Base-by-base conservation (phyloP, 1,139 yeast genomes). In the Casaregolazyma lundiana region DNA sequence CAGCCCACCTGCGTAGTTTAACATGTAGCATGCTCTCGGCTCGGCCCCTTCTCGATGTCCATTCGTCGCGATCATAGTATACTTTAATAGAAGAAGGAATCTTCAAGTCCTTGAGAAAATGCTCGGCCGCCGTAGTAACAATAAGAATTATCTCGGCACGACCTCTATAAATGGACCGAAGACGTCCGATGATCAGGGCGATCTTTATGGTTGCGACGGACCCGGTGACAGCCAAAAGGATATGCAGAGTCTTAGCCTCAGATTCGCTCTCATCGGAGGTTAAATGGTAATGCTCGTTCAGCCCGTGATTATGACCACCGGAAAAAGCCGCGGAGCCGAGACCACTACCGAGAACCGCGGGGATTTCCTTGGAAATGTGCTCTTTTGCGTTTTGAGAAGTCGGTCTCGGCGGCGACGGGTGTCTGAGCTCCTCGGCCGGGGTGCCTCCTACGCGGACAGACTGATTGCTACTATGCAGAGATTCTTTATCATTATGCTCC, bases 191-290 rank as follows among this genome's bases (percentile, higher is more conserved):
- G 20, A 59, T 59, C 9, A 51, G 47, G 2, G 54, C 53, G 29
- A 92, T 84, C 62, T 92, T 92, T 50, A 90, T 88, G 2, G 97
- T 87, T 4, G 98, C 98, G 4, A 92, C 97, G 1, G 96, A 85
- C 0, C 98, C 99, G 1, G 97, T 88, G 30, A 95, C 95, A 16
- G 95, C 97, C 38, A 92, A 71, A 48, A 92, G 71, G 36, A 92
- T 82, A 65, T 92, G 97, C 22, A 42, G 24, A 9, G 36, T 36
- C 13, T 42, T 42, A 11, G 19, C 29, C 26, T 42, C 45, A n/a
- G 21, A 39, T n/a, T 35, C 40, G 9, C 35, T 22, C 21, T 42
- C 45, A 17, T 29, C 40, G 6, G 38, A 35, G 8, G 45, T 35
- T 16, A 36, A 5, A 16, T 21, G 30, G 29, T 42, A 39, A 18